Base-by-base conservation (phyloP, 768 basidiomycete genomes). In the Calocera cornea region DNA sequence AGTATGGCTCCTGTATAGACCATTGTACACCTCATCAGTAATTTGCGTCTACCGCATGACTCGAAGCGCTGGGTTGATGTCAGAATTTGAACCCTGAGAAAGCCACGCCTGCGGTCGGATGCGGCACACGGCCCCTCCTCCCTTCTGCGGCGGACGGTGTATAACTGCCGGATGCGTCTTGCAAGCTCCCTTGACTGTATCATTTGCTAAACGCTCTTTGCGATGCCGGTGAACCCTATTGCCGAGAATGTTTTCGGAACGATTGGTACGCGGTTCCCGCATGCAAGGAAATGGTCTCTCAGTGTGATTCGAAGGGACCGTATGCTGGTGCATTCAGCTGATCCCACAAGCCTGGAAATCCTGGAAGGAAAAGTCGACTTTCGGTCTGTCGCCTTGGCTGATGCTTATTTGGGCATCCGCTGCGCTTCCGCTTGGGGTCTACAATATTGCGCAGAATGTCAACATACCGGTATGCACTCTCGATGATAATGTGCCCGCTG, bases 311-410 rank as follows among this genome's bases (percentile, higher is more conserved):
- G 36, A 38, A 60, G 54, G 54, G 7, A 60, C 54, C 8, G 54
- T 60, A 10, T 60, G 54, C 22, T 60, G 54, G 54, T 60, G 54
- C 31, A 33, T 60, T 3, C 74, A 77, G 69, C 74, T 90, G 17
- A 73, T 89, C 31, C 89, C 88, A 5, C 88, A 90, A 70, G 79
- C 89, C 27, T 83, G 84, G 83, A 90, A 92, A 75, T 87, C 83
- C 69, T 87, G 83, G 78, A 79, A 83, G 34, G 78, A 79, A n/a
- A 87, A 90, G 72, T 84, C 83, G 24, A 88, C 87, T 0, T 79
- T 83, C 33, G 90, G 90, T 0, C 78, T 92, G 11, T 90, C 88
- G 1, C 82, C 79, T 17, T 83, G 77, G 75, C 80, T 92, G 38
- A 83, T 90, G 87, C 86, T 60, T 66, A 71, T 86, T 0, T 90